A percentile compares a stretch with the other conserved stretches of the same genome.
phyloP scores from a whole-genome alignment of 129 eudicot species.

The Lonicera japonica region DNA sequence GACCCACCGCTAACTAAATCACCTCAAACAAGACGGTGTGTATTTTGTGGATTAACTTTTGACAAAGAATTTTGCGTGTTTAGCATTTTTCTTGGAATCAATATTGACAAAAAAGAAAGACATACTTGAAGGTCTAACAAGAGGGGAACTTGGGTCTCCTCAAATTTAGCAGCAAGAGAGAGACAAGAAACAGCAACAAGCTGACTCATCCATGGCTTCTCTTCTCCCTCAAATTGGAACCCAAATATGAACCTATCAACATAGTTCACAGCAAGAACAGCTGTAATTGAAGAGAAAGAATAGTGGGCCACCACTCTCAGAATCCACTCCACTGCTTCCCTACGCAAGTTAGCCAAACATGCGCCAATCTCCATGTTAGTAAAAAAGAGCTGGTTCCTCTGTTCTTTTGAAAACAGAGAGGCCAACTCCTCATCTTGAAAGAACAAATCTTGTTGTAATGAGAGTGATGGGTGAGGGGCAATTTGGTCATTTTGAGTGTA shows the following conservation, averaged over 20 bases:
- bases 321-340: slow-evolving; percentile 70
- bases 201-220: slow-evolving; percentile 75
- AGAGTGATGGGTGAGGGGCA: slow-evolving; percentile 9
- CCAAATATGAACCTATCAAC: slow-evolving; percentile 53
- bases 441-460: slow-evolving; percentile 31
- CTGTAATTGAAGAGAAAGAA: slow-evolving; percentile 60
- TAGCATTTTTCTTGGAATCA: too few species aligned
- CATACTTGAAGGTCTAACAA: slow-evolving; percentile 80
- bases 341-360: slow-evolving; percentile 27
- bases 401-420: slow-evolving; percentile 46
- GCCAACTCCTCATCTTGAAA: slow-evolving; percentile 59
- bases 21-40: too few species aligned
- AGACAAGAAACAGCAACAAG: slow-evolving; percentile 75
- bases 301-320: slow-evolving; percentile 45
- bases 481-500: slow-evolving; percentile 1
- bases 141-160: slow-evolving; percentile 75
- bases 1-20: too few species aligned
- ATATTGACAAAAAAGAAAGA: neutral
- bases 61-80: too few species aligned
- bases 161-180: slow-evolving; percentile 87
- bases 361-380: slow-evolving; percentile 6
- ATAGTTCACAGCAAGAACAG: slow-evolving; percentile 68
- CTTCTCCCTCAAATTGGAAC: slow-evolving; percentile 26
- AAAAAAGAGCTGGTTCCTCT: slow-evolving; percentile 10
- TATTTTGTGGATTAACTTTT: too few species aligned